Conservation (phyloP, 345 rosid genomes). For the Moricandia moricandioides region DNA sequence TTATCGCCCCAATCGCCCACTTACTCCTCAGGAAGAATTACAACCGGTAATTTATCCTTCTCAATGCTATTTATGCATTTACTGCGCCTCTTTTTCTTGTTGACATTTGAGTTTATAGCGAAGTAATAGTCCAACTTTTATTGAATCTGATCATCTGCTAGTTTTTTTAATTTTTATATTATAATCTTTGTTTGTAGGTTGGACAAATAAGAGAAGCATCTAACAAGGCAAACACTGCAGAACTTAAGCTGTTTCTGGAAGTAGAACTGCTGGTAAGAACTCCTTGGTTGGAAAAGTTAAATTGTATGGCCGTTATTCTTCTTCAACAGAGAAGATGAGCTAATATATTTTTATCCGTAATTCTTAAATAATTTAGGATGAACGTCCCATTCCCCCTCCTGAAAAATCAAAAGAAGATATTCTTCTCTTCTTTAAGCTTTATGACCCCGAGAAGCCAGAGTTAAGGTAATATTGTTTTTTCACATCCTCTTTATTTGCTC, state of each 20-base stretch:
- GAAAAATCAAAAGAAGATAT: slow-evolving; percentile 81
- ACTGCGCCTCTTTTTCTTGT: slow-evolving; percentile 8
- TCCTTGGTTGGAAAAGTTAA: slow-evolving; percentile 5
- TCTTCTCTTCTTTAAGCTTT: slow-evolving; percentile 90
- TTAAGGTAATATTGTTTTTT: slow-evolving; percentile 50
- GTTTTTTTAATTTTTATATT: neutral
- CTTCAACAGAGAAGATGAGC: slow-evolving; percentile 11
- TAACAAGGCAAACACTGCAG: slow-evolving; percentile 81
- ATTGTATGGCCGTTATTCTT: slow-evolving; percentile 1
- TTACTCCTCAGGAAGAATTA: slow-evolving; percentile 71
- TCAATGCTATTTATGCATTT: slow-evolving; percentile 9
- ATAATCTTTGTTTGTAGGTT: slow-evolving; percentile 50
- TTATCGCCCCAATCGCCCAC: slow-evolving; percentile 81
- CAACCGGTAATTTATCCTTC: slow-evolving; percentile 51
- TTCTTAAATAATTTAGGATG: slow-evolving; percentile 53
- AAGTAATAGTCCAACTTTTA: neutral
- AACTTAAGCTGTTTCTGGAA: slow-evolving; percentile 86
- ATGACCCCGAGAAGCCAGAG: slow-evolving; percentile 76
- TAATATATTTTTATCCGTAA: neutral
- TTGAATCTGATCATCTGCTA: slow-evolving; percentile 4
- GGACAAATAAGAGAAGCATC: slow-evolving; percentile 90
- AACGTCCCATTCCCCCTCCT: slow-evolving; percentile 59
- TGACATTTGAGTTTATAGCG: neutral
- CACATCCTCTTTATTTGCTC: neutral
- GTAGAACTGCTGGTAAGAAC: slow-evolving; percentile 60